phyloP scores from a whole-genome alignment of 257 asterid species.

The Solanum ahanhuiri region DNA sequence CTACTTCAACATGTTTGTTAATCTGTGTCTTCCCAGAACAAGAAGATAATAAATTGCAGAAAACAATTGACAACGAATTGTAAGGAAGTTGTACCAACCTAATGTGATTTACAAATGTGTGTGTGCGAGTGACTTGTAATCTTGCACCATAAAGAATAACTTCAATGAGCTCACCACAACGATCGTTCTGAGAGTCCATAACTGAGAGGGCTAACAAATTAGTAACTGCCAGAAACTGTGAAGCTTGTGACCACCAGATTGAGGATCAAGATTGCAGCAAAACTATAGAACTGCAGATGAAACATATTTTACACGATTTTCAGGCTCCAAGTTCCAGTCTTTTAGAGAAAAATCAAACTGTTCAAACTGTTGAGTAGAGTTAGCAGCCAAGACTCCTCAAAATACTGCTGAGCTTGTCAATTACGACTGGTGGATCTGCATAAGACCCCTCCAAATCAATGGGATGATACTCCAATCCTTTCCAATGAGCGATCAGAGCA shows the following conservation, averaged over 20 bases:
- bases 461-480: conserved; percentile 82
- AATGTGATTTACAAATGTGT: background rate
- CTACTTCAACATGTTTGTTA: background rate
- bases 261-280: background rate
- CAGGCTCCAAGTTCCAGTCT: background rate
- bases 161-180: background rate
- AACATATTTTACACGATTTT: background rate
- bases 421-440: conserved; percentile 52
- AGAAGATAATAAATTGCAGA: background rate
- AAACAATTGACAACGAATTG: background rate
- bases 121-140: background rate
- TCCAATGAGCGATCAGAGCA: conserved; percentile 74
- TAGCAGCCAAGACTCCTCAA: conserved; percentile 49
- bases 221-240: background rate
- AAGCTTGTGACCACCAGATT: background rate
- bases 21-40: background rate
- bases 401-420: conserved; percentile 44
- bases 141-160: background rate
- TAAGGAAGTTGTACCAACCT: background rate
- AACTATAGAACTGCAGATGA: background rate
- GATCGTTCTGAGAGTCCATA: background rate
- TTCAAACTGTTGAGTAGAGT: background rate
- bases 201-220: background rate
- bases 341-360: background rate
- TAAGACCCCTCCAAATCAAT: conserved; percentile 41